A percentile compares a stretch with the other conserved stretches of the same genome.
Evolutionary conservation across 2,329 filamentous ascomycete genomes (phyloP).

Genomic region (Cercospora sp.): DNA sequence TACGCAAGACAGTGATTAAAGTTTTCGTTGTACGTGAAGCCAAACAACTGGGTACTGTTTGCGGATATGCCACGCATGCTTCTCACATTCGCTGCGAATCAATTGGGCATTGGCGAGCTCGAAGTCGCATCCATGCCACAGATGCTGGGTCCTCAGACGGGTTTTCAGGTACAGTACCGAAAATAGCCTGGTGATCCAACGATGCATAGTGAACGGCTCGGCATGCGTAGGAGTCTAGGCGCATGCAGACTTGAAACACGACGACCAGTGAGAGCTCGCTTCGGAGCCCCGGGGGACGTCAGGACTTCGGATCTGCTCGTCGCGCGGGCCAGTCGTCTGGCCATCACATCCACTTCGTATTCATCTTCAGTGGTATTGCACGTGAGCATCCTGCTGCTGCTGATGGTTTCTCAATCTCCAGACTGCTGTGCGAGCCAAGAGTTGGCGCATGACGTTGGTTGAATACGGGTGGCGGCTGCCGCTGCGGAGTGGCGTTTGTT

Average conservation of each 20-base stretch:
- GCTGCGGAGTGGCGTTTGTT: not conserved
- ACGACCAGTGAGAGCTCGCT: not conserved
- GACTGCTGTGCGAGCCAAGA: not conserved
- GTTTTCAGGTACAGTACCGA: not conserved
- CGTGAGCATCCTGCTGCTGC: not conserved
- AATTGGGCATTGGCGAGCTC: not conserved
- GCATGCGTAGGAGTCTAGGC: not conserved
- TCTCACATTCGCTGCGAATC: not conserved
- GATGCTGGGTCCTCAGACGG: not conserved
- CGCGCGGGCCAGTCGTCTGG: not conserved
- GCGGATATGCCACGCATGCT: not conserved
- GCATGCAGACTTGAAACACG: not conserved
- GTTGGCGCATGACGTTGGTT: not conserved
- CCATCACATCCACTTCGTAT: not conserved
- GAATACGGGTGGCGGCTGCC: not conserved
- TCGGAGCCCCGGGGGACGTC: not conserved
- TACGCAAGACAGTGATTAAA: not conserved
- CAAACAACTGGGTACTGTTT: not conserved
- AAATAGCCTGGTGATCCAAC: not conserved
- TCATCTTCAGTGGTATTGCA: not conserved
- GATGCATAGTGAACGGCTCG: not conserved
- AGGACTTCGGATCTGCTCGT: not conserved
- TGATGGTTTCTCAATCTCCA: not conserved
- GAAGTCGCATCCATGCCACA: not conserved
- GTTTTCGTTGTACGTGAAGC: slow-evolving; percentile 8